Conservation (phyloP, 768 basidiomycete genomes). For the Russula griseocarnosa region DNA sequence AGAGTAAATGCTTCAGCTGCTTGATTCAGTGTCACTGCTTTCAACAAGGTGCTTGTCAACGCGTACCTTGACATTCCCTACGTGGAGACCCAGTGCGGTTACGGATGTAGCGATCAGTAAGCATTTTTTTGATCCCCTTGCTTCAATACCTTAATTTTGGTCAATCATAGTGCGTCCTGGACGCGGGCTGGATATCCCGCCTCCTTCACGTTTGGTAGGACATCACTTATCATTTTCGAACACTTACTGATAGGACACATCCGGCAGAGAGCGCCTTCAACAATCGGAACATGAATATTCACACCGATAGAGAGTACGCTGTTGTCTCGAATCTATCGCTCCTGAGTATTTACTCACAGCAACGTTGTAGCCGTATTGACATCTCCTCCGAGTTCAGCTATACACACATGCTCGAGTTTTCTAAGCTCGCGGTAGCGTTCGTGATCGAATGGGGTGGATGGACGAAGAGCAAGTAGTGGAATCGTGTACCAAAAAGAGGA, state of each 20-base stretch:
- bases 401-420: constrained; percentile 73
- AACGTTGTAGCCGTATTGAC: constrained; percentile 63
- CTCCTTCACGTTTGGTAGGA: constrained; percentile 75
- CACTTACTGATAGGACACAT: constrained; percentile 18
- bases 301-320: constrained; percentile 73
- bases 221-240: constrained; percentile 1
- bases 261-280: constrained; percentile 59
- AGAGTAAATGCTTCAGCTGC: constrained; percentile 1
- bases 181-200: constrained; percentile 80
- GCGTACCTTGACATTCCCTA: constrained; percentile 81
- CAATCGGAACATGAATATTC: constrained; percentile 81
- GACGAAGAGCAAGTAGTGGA: constrained; percentile 32
- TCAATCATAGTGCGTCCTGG: constrained; percentile 66
- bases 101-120: constrained; percentile 93
- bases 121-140: constrained; percentile 33
- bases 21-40: constrained; percentile 63
- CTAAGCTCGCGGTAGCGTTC: constrained; percentile 51
- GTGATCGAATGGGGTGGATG: constrained; percentile 51
- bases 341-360: constrained; percentile 26
- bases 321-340: constrained; percentile 10
- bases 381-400: constrained; percentile 88
- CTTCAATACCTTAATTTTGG: constrained; percentile 32
- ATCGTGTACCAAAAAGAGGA: too few species aligned
- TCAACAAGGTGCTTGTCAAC: constrained; percentile 75
- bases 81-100: constrained; percentile 86